A percentile compares a stretch with the other conserved stretches of the same genome.
These are phyloP conservation scores for Russula foetens DNA, from an alignment of 768 basidiomycete species.

Conservation along the genomic window DNA sequence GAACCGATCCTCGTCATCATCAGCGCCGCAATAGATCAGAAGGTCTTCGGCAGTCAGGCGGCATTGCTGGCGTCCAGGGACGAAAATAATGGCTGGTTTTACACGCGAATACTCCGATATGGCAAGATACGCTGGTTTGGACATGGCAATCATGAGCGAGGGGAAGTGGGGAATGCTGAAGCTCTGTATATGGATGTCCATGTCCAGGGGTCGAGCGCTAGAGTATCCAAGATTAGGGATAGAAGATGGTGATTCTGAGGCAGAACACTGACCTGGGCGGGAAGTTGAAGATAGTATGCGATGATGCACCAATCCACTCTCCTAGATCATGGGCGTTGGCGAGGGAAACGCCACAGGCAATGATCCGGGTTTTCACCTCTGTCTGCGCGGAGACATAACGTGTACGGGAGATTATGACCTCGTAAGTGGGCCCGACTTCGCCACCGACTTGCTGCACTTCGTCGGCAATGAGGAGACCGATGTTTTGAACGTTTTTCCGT, in stretches of 20 bases:
- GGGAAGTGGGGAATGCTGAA: constrained; percentile 98
- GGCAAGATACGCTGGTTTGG: constrained; percentile 93
- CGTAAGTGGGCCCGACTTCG: constrained; percentile 93
- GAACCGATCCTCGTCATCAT: constrained; percentile 79
- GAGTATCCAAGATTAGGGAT: neutral
- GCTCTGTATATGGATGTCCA: constrained; percentile 96
- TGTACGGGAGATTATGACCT: constrained; percentile 93
- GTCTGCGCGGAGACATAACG: constrained; percentile 94
- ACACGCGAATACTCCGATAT: constrained; percentile 79
- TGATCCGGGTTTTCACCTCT: constrained; percentile 85
- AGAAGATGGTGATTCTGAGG: no score
- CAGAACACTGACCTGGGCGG: constrained; percentile 59
- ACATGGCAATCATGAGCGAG: constrained; percentile 98
- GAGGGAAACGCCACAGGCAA: constrained; percentile 90
- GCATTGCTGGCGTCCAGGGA: constrained; percentile 89
- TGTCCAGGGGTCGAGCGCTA: constrained; percentile 91
- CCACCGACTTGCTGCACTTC: constrained; percentile 94
- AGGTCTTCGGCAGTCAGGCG: constrained; percentile 91
- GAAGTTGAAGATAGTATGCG: constrained; percentile 97
- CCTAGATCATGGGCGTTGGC: constrained; percentile 94
- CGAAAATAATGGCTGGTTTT: constrained; percentile 88
- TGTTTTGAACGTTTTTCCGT: constrained; percentile 90
- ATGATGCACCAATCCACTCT: constrained; percentile 94
- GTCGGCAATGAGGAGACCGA: constrained; percentile 89
- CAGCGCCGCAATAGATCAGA: constrained; percentile 79